Conservation (phyloP, 139 green algal species). For the Marvania coccoides region DNA sequence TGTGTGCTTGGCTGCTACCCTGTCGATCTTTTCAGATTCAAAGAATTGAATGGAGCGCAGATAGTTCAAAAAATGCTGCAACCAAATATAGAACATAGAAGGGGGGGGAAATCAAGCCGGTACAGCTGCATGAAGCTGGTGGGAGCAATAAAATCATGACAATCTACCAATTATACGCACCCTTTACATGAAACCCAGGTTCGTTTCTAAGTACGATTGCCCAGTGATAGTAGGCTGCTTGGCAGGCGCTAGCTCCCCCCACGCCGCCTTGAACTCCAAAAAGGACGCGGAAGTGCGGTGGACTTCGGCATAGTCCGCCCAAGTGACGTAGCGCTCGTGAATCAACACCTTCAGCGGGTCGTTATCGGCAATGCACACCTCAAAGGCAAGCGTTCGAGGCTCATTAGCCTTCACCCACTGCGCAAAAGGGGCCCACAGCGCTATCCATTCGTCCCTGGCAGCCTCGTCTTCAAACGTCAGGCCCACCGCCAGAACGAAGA, state of each 20-base stretch:
- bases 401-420: slow-evolving; percentile 12
- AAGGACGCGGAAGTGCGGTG: slow-evolving; percentile 4
- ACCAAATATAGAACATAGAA: no score
- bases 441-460: background rate
- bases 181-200: slow-evolving; percentile 10
- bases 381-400: slow-evolving; percentile 10
- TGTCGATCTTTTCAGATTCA: no score
- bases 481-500: background rate
- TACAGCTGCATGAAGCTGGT: no score
- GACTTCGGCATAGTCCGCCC: slow-evolving; percentile 1
- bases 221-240: background rate
- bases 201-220: slow-evolving; percentile 10
- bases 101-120: no score
- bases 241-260: no score
- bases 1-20: no score
- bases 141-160: background rate
- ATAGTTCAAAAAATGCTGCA: no score
- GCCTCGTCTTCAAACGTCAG: background rate
- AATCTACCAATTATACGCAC: background rate
- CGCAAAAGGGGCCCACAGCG: slow-evolving; percentile 8
- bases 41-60: no score
- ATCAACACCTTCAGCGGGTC: slow-evolving; percentile 13
- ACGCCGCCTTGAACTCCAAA: slow-evolving; percentile 8
- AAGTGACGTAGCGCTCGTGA: slow-evolving; percentile 14
- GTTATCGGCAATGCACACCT: slow-evolving; percentile 14